Evolutionary conservation across 257 asterid genomes (phyloP).

Genomic region (Eucommia ulmoides): DNA sequence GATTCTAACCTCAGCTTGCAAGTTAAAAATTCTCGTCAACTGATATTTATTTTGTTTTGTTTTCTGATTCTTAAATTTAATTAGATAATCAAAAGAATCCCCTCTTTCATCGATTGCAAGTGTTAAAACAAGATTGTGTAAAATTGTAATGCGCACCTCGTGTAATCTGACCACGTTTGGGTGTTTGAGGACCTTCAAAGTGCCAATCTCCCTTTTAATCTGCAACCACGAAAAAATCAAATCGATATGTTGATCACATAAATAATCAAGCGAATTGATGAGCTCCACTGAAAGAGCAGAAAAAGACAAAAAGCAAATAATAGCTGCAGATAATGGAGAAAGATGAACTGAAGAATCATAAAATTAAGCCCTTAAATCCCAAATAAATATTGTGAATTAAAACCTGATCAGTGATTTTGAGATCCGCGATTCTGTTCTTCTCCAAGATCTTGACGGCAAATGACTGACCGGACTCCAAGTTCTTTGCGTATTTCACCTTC

Average conservation of each 20-base stretch:
- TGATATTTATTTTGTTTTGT: too few species aligned
- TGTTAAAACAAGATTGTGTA: background rate
- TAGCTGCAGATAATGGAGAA: background rate
- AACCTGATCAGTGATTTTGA: slow-evolving; percentile 73
- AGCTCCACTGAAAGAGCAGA: background rate
- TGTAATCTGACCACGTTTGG: slow-evolving; percentile 83
- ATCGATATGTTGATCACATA: background rate
- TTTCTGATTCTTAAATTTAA: too few species aligned
- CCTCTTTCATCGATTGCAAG: background rate
- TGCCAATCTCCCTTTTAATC: slow-evolving; percentile 94
- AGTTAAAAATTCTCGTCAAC: too few species aligned
- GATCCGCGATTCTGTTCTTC: slow-evolving; percentile 55
- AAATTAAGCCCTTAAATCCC: too few species aligned
- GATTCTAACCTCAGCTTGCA: background rate
- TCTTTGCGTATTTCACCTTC: slow-evolving; percentile 64
- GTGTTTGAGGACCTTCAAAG: slow-evolving; percentile 83
- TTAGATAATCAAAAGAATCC: background rate
- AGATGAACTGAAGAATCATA: background rate
- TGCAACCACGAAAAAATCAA: slow-evolving; percentile 17
- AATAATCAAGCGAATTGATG: background rate
- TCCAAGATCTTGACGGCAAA: slow-evolving; percentile 79
- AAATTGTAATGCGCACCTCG: slow-evolving; percentile 36
- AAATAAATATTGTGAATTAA: too few species aligned
- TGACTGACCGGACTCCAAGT: slow-evolving; percentile 43
- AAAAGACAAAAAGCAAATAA: background rate